phyloP scores from a whole-genome alignment of 306 rosid genomes.

The Cicer pinnatifidum region DNA sequence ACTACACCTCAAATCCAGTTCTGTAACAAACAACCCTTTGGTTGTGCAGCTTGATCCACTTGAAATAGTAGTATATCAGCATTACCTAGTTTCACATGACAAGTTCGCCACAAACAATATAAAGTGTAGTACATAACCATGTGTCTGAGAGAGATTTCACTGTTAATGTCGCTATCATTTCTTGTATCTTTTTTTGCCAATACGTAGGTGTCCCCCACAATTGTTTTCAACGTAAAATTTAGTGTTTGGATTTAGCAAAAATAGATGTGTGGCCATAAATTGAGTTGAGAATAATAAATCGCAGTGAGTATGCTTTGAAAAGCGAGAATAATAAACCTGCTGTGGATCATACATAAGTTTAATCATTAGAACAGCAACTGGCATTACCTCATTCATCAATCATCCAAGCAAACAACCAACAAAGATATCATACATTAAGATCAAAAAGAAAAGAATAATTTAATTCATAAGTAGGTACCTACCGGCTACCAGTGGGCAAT shows the following conservation, averaged over 20 bases:
- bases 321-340: not conserved
- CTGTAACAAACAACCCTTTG: not conserved
- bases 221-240: constrained; percentile 1
- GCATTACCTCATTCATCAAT: constrained; percentile 26
- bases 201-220: not conserved
- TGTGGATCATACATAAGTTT: not conserved
- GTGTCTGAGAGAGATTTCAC: constrained; percentile 12
- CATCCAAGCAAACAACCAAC: constrained; percentile 6
- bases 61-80: not conserved
- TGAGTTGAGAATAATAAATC: not conserved
- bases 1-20: not conserved
- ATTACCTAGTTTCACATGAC: constrained; percentile 4
- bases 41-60: constrained; percentile 26
- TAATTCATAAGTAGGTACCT: constrained; percentile 22
- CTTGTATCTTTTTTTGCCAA: constrained; percentile 6
- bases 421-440: constrained; percentile 36
- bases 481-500: not conserved
- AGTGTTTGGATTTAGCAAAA: constrained; percentile 1
- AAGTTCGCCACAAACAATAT: constrained; percentile 21
- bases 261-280: not conserved
- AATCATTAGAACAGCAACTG: not conserved
- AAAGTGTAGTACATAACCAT: not conserved
- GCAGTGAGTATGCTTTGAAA: not conserved
- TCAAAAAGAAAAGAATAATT: constrained; percentile 14
- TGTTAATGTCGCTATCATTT: constrained; percentile 38